Evolutionary conservation across 768 basidiomycete genomes (phyloP), one percentile per base, ranked within the genome.

Genomic region (Myochromella boudieri): DNA sequence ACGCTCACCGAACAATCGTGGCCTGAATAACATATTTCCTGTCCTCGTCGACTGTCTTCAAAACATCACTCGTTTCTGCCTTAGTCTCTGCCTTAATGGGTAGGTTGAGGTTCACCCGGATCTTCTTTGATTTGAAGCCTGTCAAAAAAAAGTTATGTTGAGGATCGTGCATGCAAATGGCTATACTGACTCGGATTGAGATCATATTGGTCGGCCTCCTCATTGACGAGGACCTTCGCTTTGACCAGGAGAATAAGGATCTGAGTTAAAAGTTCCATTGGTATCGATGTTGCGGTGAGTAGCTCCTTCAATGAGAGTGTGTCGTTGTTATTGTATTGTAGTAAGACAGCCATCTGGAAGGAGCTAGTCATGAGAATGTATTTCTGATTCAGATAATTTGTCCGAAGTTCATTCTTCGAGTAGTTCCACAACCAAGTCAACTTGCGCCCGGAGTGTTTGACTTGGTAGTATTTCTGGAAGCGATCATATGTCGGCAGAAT

Each of bases 391-490:
- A 91, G 76, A 68, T 97, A 93, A 61, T 89, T 94, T 53, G 95
- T 95, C 46, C 87, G 82, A 5, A 99, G 78, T 64, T 99, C 97
- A 69, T 95, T 95, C 74, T 95, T 95, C 45, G 86, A 93, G 65
- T 95, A 91, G 60, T 97, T 95, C 97, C 97, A 99, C 8, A 98
- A 71, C 95, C 95, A 99, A 0, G 91, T 95, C 33, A 99, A 78
- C 62, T 95, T 95, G 50, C 95, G 87, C 11, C 94, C 95, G 2
- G 87, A 90, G 65, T 95, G 92, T 66, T 95, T 93, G 61, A 83
- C 84, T 61, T 91, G 88, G 65, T 98, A 97, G 72, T 93, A 98
- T 50, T 84, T 82, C 52, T 84, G 81, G 76, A 98, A 99, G 34
- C 91, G 82, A 48, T 95, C 87, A 63, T 95, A 93, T 6, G 88